Conservation (phyloP, 1,284 basidiomycete genomes). For the Entoloma clypeatum region DNA sequence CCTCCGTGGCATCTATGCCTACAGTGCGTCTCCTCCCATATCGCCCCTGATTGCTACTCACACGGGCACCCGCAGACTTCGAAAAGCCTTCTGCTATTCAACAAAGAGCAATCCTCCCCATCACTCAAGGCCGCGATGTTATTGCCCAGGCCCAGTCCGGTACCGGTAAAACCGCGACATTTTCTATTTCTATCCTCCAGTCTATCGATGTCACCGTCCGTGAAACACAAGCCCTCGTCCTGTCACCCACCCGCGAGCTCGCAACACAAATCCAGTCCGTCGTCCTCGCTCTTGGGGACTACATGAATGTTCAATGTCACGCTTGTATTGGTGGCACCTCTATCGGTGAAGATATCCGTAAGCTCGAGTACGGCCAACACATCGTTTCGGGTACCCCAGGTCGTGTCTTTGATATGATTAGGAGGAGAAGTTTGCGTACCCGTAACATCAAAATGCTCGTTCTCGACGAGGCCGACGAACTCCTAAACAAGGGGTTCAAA, state of each 20-base stretch:
- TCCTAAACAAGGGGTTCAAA: slow-evolving; percentile 98
- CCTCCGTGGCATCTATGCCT: slow-evolving; percentile 96
- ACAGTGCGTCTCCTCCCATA: slow-evolving; percentile 64
- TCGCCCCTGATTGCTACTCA: slow-evolving; percentile 1
- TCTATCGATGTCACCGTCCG: slow-evolving; percentile 95
- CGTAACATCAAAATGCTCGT: slow-evolving; percentile 99
- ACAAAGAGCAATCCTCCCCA: slow-evolving; percentile 95
- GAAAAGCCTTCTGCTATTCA: slow-evolving; percentile 99
- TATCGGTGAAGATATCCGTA: slow-evolving; percentile 97
- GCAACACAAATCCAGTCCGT: slow-evolving; percentile 99
- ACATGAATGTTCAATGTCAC: slow-evolving; percentile 99
- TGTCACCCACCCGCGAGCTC: slow-evolving; percentile 93
- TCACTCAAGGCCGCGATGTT: slow-evolving; percentile 93
- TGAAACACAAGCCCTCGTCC: slow-evolving; percentile 94
- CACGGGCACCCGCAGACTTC: slow-evolving; percentile 62
- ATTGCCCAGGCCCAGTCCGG: slow-evolving; percentile 99
- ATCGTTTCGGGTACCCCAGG: slow-evolving; percentile 98
- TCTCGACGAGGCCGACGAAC: slow-evolving; percentile 96
- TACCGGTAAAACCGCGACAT: slow-evolving; percentile 99
- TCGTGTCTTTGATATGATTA: slow-evolving; percentile 99
- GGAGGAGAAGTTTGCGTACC: slow-evolving; percentile 88
- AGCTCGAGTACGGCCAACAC: slow-evolving; percentile 97
- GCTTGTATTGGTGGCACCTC: slow-evolving; percentile 98
- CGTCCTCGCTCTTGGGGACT: slow-evolving; percentile 94
- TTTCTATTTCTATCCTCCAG: slow-evolving; percentile 91